A percentile compares a stretch with the other conserved stretches of the same genome.
These are phyloP conservation scores for Collybia sordida DNA, from an alignment of 768 basidiomycete species.

Conservation along the genomic window DNA sequence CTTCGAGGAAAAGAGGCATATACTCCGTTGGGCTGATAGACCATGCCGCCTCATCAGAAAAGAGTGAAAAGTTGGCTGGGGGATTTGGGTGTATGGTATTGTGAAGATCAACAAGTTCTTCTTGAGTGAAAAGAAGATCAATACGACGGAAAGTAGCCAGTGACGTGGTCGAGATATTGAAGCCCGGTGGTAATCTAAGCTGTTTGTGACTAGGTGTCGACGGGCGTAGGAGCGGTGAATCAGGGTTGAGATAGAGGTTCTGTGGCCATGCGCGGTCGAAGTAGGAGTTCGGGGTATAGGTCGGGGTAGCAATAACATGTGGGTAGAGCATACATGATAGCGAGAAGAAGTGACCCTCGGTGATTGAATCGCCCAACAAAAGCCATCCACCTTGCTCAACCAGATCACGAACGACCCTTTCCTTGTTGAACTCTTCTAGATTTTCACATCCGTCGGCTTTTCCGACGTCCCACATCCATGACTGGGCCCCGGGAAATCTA, in stretches of 20 bases:
- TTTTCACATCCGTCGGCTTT: slow-evolving; percentile 34
- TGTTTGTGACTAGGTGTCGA: slow-evolving; percentile 21
- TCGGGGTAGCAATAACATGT: slow-evolving; percentile 64
- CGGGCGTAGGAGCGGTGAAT: slow-evolving; percentile 44
- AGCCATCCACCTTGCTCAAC: slow-evolving; percentile 75
- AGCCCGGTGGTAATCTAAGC: slow-evolving; percentile 42
- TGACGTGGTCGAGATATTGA: slow-evolving; percentile 57
- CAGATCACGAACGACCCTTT: slow-evolving; percentile 50
- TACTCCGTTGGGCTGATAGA: slow-evolving; percentile 52
- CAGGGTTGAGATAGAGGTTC: slow-evolving; percentile 57
- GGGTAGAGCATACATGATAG: slow-evolving; percentile 66
- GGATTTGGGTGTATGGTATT: slow-evolving; percentile 28
- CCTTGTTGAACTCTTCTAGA: slow-evolving; percentile 37
- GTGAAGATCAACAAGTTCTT: slow-evolving; percentile 50
- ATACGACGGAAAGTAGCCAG: slow-evolving; percentile 66
- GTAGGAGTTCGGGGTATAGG: slow-evolving; percentile 50
- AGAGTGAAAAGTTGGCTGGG: slow-evolving; percentile 36
- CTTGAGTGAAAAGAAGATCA: slow-evolving; percentile 52
- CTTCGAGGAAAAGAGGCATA: slow-evolving; percentile 46
- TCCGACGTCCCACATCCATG: slow-evolving; percentile 55
- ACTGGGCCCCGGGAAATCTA: slow-evolving; percentile 51
- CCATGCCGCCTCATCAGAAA: slow-evolving; percentile 59
- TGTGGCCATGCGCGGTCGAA: slow-evolving; percentile 70
- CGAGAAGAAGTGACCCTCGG: slow-evolving; percentile 76
- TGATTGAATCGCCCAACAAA: slow-evolving; percentile 66